Evolutionary conservation across 139 green algal genomes (phyloP), one percentile per base, ranked within the genome.

Genomic region (Chlorella sp.): DNA sequence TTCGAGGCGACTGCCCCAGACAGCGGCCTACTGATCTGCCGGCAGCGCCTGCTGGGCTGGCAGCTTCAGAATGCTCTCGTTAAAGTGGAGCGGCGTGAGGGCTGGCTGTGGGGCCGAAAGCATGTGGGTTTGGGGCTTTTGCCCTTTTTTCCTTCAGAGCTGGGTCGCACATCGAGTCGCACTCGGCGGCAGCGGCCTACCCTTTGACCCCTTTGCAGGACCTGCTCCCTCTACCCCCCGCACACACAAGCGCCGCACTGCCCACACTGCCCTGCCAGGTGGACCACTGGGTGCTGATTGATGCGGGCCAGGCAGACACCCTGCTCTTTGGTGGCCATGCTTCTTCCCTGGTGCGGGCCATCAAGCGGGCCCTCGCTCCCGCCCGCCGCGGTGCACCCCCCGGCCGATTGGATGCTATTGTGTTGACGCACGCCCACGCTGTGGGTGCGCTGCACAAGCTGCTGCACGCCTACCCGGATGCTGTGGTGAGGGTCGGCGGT

Each of bases 391-490:
- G 73, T 30, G n/a, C 44, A 47, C 26, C 51, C 4, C 30, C 47
- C 18, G 74, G 11, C 56, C 74, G 69, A 23, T 56, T 81, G 20
- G 74, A 81, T 56, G 32, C 69, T 21, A 56, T 81, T 11, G 5
- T 81, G 1, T 2, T 82, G 36, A 82, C 76, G 13, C 44, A 51
- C 32, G 60, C 60, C 2, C 60, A 56, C 28, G 36, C 57, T 1
- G 30, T 44, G 3, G 60, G 57, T 12, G 76, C 76, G 26, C 76
- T 82, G 57, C 76, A 60, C 5, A n/a, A 36, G 28, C 76, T 82
- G 36, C 57, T 82, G 36, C 36, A 82, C 30, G 57, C 34, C 26
- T 71, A 73, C 25, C 76, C 76, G 0, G 60, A 21, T 30, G 76
- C 60, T 5, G 1, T 62, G 76, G 76, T 82, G 60, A 39, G 44